phyloP scores from a whole-genome alignment of 148 eudicot genomes.

The Simmondsia chinensis region DNA sequence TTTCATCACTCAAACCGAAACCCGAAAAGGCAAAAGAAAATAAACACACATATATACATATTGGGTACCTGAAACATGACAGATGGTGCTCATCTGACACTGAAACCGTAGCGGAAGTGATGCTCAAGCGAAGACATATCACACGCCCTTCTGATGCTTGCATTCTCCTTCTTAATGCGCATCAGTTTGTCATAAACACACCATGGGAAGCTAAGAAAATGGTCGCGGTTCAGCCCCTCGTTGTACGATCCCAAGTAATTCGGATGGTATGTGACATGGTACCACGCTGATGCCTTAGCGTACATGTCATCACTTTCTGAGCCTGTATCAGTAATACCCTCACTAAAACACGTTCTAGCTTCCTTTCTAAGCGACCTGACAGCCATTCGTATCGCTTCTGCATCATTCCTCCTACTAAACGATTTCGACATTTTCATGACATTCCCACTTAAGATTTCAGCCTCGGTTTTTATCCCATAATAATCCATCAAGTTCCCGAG shows the following conservation, averaged over 20 bases:
- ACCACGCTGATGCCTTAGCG: conserved; percentile 69
- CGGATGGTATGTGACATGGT: conserved; percentile 47
- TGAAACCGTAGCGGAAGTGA: conserved; percentile 8
- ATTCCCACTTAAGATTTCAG: conserved; percentile 37
- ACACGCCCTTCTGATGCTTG: conserved; percentile 1
- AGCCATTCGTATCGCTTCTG: conserved; percentile 29
- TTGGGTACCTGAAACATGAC: too few species aligned
- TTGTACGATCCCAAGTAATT: conserved; percentile 30
- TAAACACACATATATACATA: not conserved
- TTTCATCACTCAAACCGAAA: too few species aligned
- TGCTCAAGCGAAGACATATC: conserved; percentile 11
- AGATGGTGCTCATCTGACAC: conserved; percentile 8
- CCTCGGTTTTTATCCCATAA: conserved; percentile 38
- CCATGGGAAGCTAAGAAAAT: conserved; percentile 58
- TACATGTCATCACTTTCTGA: conserved; percentile 6
- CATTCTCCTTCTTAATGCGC: conserved; percentile 31
- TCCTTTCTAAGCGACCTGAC: conserved; percentile 33
- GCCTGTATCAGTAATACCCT: not conserved
- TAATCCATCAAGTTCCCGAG: conserved; percentile 38
- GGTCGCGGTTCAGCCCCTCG: conserved; percentile 27
- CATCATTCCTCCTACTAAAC: conserved; percentile 31
- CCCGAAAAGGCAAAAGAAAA: not conserved
- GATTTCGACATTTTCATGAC: conserved; percentile 34
- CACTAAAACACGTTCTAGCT: conserved; percentile 31
- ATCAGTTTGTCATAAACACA: conserved; percentile 44